phyloP scores from a whole-genome alignment of 148 eudicot species.

The Heliamphora exappendiculata region DNA sequence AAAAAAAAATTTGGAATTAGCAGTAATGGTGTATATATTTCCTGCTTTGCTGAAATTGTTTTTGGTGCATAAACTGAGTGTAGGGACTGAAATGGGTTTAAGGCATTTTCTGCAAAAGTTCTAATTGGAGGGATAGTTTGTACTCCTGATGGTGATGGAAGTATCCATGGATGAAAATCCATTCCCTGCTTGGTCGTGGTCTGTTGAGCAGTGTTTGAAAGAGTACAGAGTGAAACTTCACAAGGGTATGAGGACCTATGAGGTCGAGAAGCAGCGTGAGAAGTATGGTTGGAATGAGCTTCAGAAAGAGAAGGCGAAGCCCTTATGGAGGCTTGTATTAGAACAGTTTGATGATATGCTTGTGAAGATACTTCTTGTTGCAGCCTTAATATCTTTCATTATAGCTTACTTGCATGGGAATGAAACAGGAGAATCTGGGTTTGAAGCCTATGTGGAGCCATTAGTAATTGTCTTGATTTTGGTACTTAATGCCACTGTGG shows the following conservation, averaged over 20 bases:
- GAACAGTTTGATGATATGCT: conserved; percentile 83
- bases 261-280: conserved; percentile 51
- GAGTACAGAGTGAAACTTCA: conserved; percentile 8
- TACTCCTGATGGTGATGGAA: conserved; percentile 17
- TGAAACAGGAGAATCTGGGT: conserved; percentile 44
- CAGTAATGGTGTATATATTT: background rate
- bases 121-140: background rate
- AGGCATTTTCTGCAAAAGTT: background rate
- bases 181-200: conserved; percentile 9
- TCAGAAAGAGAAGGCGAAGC: conserved; percentile 63
- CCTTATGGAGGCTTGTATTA: conserved; percentile 65
- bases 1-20: background rate
- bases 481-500: conserved; percentile 69
- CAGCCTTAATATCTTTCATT: conserved; percentile 67
- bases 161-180: conserved; percentile 21
- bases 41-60: background rate
- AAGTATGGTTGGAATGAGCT: conserved; percentile 71
- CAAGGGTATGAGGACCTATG: conserved; percentile 26
- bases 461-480: conserved; percentile 62
- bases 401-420: conserved; percentile 52
- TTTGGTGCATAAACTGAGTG: conserved; percentile 6
- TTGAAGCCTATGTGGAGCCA: conserved; percentile 71
- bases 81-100: conserved; percentile 9
- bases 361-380: conserved; percentile 62
- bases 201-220: conserved; percentile 14